A percentile compares a stretch with the other conserved stretches of the same genome.
These are phyloP conservation scores for Telopea speciosissima DNA, from an alignment of 177 flowering plant species.

Conservation along the genomic window DNA sequence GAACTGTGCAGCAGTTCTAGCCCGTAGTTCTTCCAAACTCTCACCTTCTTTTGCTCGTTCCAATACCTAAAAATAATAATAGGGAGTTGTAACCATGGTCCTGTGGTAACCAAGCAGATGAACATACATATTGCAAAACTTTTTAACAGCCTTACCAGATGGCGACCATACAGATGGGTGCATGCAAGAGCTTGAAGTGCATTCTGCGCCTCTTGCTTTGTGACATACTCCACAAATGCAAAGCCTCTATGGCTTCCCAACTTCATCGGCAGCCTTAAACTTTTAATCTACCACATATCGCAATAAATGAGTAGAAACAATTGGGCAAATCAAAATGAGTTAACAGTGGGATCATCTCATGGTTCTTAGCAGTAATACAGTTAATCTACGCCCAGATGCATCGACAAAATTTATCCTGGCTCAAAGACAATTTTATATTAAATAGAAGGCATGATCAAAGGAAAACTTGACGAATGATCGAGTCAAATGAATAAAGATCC, in stretches of 20 bases:
- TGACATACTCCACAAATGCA: conserved; percentile 89
- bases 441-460: no score
- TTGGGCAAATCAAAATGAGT: no score
- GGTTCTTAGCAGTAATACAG: no score
- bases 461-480: no score
- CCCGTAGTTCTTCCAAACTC: conserved; percentile 78
- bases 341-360: no score
- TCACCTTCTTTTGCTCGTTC: conserved; percentile 97
- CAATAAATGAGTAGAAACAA: not conserved
- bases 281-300: conserved; percentile 54
- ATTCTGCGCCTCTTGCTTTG: conserved; percentile 90
- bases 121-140: not conserved
- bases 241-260: conserved; percentile 87
- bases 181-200: conserved; percentile 80
- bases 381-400: no score
- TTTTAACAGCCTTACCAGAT: conserved; percentile 54
- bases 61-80: conserved; percentile 46
- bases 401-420: no score
- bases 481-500: no score
- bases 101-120: not conserved
- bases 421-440: no score
- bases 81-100: not conserved
- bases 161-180: conserved; percentile 92
- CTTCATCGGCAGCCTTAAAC: conserved; percentile 76
- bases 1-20: conserved; percentile 84